phyloP scores from a whole-genome alignment of 768 basidiomycete genomes.

The Xerocomellus chrysenteron region DNA sequence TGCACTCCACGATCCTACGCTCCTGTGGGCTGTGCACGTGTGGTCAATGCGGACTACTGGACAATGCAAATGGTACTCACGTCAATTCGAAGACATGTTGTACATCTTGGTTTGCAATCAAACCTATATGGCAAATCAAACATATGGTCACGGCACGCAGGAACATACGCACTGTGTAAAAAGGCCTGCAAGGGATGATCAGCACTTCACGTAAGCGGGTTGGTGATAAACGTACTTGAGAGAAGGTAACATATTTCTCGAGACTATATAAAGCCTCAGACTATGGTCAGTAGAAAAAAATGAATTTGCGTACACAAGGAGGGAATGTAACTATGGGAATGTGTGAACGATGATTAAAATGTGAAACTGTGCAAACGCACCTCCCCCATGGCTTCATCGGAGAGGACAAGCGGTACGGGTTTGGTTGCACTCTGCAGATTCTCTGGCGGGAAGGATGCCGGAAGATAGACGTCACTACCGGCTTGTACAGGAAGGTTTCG shows the following conservation, averaged over 20 bases:
- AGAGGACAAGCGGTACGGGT: slow-evolving; percentile 32
- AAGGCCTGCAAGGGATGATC: slow-evolving; percentile 17
- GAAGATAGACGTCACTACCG: slow-evolving; percentile 45
- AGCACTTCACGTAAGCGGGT: slow-evolving; percentile 39
- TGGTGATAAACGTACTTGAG: slow-evolving; percentile 17
- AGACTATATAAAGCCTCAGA: slow-evolving; percentile 42
- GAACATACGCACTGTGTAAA: slow-evolving; percentile 17
- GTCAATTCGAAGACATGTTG: slow-evolving; percentile 30
- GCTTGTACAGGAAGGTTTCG: slow-evolving; percentile 35
- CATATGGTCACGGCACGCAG: not conserved
- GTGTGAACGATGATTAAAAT: not conserved
- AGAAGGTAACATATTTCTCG: slow-evolving; percentile 32
- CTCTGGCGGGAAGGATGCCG: slow-evolving; percentile 52
- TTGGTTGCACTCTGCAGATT: slow-evolving; percentile 16
- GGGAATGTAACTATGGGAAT: slow-evolving; percentile 47
- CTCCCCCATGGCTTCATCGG: slow-evolving; percentile 47
- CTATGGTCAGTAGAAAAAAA: slow-evolving; percentile 10
- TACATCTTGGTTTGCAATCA: slow-evolving; percentile 24
- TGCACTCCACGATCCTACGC: slow-evolving; percentile 57
- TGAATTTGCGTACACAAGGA: slow-evolving; percentile 49
- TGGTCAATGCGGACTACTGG: slow-evolving; percentile 13
- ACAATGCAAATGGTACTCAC: slow-evolving; percentile 9
- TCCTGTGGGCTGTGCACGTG: slow-evolving; percentile 41
- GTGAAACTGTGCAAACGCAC: slow-evolving; percentile 27
- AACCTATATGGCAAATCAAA: slow-evolving; percentile 11